phyloP scores from a whole-genome alignment of 805 yeast genomes.

The Priceomyces melissophilus region DNA sequence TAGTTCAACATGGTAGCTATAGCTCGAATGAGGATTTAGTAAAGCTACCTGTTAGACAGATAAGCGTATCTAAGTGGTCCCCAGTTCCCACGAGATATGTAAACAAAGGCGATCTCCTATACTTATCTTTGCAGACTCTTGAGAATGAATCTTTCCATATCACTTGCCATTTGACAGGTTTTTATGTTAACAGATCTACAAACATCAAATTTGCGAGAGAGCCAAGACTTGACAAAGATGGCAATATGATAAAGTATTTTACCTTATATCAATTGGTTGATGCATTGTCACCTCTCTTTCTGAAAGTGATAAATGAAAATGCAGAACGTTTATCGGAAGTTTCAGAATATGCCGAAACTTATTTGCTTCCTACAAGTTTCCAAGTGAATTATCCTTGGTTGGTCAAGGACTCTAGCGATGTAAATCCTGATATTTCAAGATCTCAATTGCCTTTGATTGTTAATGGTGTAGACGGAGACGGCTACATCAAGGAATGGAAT shows the following conservation, averaged over 20 bases:
- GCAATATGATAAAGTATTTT: slow-evolving; percentile 33
- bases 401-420: slow-evolving; percentile 27
- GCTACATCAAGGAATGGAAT: slow-evolving; percentile 73
- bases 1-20: slow-evolving; percentile 24
- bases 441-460: slow-evolving; percentile 52
- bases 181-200: slow-evolving; percentile 70
- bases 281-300: slow-evolving; percentile 62
- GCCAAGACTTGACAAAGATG: slow-evolving; percentile 38
- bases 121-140: slow-evolving; percentile 69
- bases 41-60: slow-evolving; percentile 52
- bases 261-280: slow-evolving; percentile 60
- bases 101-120: slow-evolving; percentile 73
- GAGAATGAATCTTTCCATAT: slow-evolving; percentile 79
- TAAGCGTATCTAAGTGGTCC: slow-evolving; percentile 73
- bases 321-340: slow-evolving; percentile 39
- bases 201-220: slow-evolving; percentile 68
- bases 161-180: slow-evolving; percentile 78
- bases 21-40: slow-evolving; percentile 24
- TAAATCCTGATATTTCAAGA: slow-evolving; percentile 55
- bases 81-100: slow-evolving; percentile 70
- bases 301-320: slow-evolving; percentile 50
- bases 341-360: slow-evolving; percentile 50
- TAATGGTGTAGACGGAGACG: slow-evolving; percentile 61
- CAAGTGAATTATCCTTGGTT: slow-evolving; percentile 78
- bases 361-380: slow-evolving; percentile 57